These are phyloP conservation scores for Wickerhamiella parazyma DNA, from an alignment of 805 yeast genomes.

Conservation along the genomic window DNA sequence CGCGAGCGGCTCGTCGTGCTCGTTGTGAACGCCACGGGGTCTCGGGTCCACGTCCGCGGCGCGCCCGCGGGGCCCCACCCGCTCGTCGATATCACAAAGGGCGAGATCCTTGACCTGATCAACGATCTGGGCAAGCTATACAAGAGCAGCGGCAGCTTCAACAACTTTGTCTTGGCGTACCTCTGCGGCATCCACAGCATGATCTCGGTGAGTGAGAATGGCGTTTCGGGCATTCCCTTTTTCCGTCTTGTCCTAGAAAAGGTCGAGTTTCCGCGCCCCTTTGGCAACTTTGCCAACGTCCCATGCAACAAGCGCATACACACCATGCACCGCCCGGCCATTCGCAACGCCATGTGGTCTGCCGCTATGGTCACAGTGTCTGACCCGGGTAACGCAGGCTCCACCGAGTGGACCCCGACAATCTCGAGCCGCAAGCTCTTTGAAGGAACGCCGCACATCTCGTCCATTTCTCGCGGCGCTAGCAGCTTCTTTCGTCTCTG, in stretches of 20 bases:
- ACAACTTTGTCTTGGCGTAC: neutral
- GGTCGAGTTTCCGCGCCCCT: neutral
- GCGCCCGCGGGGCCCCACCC: neutral
- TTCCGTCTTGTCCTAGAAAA: neutral
- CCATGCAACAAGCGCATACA: neutral
- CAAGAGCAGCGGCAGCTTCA: neutral
- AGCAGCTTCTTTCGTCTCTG: neutral
- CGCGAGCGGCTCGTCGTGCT: neutral
- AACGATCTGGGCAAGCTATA: neutral
- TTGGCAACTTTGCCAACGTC: neutral
- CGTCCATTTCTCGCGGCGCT: neutral
- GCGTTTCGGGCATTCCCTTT: neutral
- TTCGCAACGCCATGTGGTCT: neutral
- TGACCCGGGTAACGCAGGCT: neutral
- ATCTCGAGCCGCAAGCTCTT: neutral
- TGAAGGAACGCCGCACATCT: neutral
- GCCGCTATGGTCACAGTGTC: neutral
- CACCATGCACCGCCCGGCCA: neutral
- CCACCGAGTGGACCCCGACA: neutral
- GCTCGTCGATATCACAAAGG: neutral
- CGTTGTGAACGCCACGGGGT: neutral
- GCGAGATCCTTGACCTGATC: neutral
- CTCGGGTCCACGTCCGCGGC: neutral
- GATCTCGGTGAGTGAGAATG: neutral
- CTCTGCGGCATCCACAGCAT: neutral